phyloP scores from a whole-genome alignment of 2,329 filamentous ascomycete species.

The Curvularia lunata region DNA sequence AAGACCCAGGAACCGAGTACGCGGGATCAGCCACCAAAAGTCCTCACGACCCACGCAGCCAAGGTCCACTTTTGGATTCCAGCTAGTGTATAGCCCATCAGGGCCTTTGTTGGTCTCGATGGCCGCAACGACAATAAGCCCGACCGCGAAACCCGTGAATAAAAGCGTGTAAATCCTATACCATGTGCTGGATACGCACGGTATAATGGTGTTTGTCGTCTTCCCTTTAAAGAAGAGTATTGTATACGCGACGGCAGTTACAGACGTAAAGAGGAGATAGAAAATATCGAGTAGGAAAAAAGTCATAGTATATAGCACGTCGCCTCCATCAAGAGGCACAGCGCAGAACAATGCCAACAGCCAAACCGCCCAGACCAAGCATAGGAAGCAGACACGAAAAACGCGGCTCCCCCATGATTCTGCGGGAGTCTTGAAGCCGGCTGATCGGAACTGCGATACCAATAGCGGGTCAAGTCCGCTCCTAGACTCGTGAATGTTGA shows the following conservation, averaged over 20 bases:
- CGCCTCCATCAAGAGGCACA: not conserved
- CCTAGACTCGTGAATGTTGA: not conserved
- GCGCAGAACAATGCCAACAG: not conserved
- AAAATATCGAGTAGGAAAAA: not conserved
- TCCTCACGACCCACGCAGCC: not conserved
- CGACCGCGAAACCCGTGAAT: conserved; percentile 7
- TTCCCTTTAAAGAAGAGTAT: conserved; percentile 14
- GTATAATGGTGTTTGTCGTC: conserved; percentile 20
- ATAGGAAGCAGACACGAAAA: not conserved
- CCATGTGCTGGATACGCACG: conserved; percentile 18
- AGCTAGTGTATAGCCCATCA: not conserved
- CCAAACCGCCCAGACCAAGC: not conserved
- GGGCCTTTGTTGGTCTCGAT: conserved; percentile 14
- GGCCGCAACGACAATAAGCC: conserved; percentile 13
- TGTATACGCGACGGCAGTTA: conserved; percentile 1
- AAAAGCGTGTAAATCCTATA: conserved; percentile 23
- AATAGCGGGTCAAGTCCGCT: not conserved
- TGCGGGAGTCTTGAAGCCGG: not conserved
- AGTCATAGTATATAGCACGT: not conserved
- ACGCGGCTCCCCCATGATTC: not conserved
- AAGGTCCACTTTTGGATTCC: not conserved
- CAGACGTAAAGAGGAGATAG: not conserved
- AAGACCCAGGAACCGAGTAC: not conserved
- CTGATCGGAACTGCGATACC: not conserved
- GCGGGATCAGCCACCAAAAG: not conserved